phyloP scores from a whole-genome alignment of 2,329 filamentous ascomycete species.

The Zymoseptoria crescenta region DNA sequence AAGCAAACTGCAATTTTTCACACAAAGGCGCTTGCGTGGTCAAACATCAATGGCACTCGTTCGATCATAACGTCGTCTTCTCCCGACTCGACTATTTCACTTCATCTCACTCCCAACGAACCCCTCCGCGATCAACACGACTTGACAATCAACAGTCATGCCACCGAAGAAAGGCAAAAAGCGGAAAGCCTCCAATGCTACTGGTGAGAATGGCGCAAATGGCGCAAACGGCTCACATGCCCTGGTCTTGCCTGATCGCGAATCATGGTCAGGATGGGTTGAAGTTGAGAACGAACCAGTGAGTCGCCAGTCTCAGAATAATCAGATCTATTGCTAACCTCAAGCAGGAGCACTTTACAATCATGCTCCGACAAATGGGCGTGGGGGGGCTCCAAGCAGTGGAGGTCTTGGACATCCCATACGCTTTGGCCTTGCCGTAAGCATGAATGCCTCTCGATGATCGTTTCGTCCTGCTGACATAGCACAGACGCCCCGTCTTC shows the following conservation, averaged over 20 bases:
- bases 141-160: slow-evolving; percentile 8
- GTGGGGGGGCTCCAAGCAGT: slow-evolving; percentile 64
- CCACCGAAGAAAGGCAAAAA: slow-evolving; percentile 18
- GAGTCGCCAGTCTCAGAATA: slow-evolving; percentile 25
- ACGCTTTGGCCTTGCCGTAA: slow-evolving; percentile 41
- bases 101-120: neutral
- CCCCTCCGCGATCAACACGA: neutral
- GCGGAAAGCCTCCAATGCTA: slow-evolving; percentile 11
- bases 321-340: slow-evolving; percentile 10
- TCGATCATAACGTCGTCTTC: neutral
- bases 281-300: slow-evolving; percentile 89
- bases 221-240: slow-evolving; percentile 2
- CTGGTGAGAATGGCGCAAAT: slow-evolving; percentile 13
- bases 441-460: neutral
- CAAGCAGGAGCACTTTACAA: slow-evolving; percentile 69
- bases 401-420: slow-evolving; percentile 61
- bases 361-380: slow-evolving; percentile 71
- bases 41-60: neutral
- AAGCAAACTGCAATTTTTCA: neutral
- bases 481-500: slow-evolving; percentile 59
- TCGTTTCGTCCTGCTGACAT: neutral
- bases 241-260: slow-evolving; percentile 42
- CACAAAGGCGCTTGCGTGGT: neutral
- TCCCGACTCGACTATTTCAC: neutral
- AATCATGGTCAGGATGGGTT: slow-evolving; percentile 64